phyloP scores from a whole-genome alignment of 2,329 filamentous ascomycete species.

The Scedosporium dehoogii region DNA sequence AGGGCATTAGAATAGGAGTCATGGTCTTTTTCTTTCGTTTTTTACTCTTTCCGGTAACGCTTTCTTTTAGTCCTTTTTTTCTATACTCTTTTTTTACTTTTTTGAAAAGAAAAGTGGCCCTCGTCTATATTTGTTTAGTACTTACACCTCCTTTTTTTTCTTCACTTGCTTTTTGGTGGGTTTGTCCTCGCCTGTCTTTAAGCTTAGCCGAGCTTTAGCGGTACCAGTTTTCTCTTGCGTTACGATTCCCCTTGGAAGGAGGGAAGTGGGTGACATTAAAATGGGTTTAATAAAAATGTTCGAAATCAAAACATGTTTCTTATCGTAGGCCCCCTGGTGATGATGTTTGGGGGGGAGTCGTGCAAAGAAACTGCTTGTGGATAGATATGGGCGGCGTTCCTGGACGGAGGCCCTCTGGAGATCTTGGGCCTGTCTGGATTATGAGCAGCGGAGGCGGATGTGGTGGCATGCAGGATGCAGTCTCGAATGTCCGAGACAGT shows the following conservation, averaged over 20 bases:
- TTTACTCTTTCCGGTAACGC: background rate
- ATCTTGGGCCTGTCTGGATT: background rate
- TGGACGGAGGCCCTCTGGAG: too few relatives aligned
- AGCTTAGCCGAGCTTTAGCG: too few relatives aligned
- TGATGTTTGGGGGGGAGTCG: too few relatives aligned
- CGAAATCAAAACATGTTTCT: too few relatives aligned
- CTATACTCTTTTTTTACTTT: background rate
- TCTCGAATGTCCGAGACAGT: background rate
- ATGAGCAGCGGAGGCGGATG: background rate
- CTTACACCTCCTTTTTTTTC: conserved; percentile 10
- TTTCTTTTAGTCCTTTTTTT: conserved; percentile 6
- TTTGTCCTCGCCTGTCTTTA: background rate
- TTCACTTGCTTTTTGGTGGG: conserved; percentile 4
- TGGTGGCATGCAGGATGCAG: background rate
- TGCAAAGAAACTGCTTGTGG: too few relatives aligned
- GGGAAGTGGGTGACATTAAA: too few relatives aligned
- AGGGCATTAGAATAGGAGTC: conserved; percentile 12
- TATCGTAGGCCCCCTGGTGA: too few relatives aligned
- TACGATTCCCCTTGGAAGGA: too few relatives aligned
- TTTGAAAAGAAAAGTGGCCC: background rate
- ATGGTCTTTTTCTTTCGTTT: background rate
- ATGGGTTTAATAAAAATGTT: too few relatives aligned
- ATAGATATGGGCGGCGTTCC: too few relatives aligned
- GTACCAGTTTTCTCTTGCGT: too few relatives aligned
- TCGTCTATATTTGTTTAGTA: conserved; percentile 11